Evolutionary conservation across 1,284 basidiomycete genomes (phyloP).

Genomic region (Mycena sp.): DNA sequence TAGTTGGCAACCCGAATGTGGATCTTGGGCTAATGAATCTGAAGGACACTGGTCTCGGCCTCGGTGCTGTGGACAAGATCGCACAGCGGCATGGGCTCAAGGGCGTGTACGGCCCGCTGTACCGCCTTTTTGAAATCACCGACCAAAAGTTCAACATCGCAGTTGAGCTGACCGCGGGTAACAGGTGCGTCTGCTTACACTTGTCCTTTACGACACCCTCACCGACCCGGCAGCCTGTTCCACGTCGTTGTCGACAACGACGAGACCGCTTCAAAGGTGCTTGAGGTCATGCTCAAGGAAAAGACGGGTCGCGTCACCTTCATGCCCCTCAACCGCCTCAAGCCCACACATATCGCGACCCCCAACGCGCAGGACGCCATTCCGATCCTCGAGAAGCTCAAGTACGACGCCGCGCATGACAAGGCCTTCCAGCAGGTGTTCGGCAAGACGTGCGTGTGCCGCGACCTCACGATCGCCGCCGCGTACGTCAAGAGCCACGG

Average conservation of each 20-base stretch:
- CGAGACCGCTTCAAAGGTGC: slow-evolving; percentile 86
- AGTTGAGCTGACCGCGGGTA: slow-evolving; percentile 94
- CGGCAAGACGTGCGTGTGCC: slow-evolving; percentile 95
- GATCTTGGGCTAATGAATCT: slow-evolving; percentile 11
- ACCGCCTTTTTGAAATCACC: slow-evolving; percentile 91
- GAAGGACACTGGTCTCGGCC: slow-evolving; percentile 90
- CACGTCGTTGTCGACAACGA: slow-evolving; percentile 98
- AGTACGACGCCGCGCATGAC: slow-evolving; percentile 75
- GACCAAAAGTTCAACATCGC: slow-evolving; percentile 93
- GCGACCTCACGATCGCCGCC: slow-evolving; percentile 91
- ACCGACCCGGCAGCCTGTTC: slow-evolving; percentile 74
- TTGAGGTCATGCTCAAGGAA: slow-evolving; percentile 93
- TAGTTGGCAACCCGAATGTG: slow-evolving; percentile 31
- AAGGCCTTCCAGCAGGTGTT: slow-evolving; percentile 99
- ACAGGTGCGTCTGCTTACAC: slow-evolving; percentile 65
- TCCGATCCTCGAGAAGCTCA: slow-evolving; percentile 86
- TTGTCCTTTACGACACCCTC: neutral
- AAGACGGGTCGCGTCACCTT: slow-evolving; percentile 96
- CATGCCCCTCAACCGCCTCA: slow-evolving; percentile 98
- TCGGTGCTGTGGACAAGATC: slow-evolving; percentile 87
- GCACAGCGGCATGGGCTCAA: slow-evolving; percentile 77
- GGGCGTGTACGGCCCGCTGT: slow-evolving; percentile 93
- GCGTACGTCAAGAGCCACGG: slow-evolving; percentile 95
- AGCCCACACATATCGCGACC: slow-evolving; percentile 71
- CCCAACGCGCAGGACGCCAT: slow-evolving; percentile 91